A percentile compares a stretch with the other conserved stretches of the same genome.
phyloP scores from a whole-genome alignment of 1,284 basidiomycete species.

The Apiotrichum veenhuisii region DNA sequence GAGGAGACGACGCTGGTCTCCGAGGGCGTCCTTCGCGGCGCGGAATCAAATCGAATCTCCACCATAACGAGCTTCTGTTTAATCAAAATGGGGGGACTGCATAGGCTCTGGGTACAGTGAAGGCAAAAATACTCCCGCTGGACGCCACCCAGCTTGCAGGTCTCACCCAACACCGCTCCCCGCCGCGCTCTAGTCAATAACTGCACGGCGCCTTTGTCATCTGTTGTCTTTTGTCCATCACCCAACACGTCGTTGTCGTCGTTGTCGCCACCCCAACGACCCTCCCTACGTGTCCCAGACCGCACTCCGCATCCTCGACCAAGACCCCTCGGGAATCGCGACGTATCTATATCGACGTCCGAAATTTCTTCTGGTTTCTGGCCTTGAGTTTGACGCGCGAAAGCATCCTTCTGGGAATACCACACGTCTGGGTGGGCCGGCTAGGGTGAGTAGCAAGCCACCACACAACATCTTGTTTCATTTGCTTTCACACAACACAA shows the following conservation, averaged over 20 bases:
- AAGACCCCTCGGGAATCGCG: not conserved
- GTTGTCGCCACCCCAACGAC: slow-evolving; percentile 5
- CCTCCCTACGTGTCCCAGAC: slow-evolving; percentile 5
- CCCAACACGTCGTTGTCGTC: not conserved
- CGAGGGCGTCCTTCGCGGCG: not conserved
- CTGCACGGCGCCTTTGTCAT: not conserved
- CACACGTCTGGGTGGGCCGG: slow-evolving; percentile 8
- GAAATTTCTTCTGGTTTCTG: not conserved
- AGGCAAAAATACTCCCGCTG: not conserved
- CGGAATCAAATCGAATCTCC: not conserved
- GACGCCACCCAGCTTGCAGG: not conserved
- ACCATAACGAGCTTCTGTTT: too few species aligned
- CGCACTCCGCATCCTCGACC: not conserved
- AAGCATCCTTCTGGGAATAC: not conserved
- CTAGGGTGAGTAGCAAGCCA: slow-evolving; percentile 2
- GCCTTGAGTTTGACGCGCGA: not conserved
- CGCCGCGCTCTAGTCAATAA: not conserved
- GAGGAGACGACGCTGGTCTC: not conserved
- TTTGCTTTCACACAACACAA: too few species aligned
- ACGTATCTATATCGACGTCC: not conserved
- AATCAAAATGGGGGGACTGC: not conserved
- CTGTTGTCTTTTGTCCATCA: not conserved
- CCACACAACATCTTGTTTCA: too few species aligned
- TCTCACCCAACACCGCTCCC: not conserved
- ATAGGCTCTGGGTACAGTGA: too few species aligned